These are phyloP conservation scores for Pyrus communis DNA, from an alignment of 306 rosid genomes.

Conservation along the genomic window DNA sequence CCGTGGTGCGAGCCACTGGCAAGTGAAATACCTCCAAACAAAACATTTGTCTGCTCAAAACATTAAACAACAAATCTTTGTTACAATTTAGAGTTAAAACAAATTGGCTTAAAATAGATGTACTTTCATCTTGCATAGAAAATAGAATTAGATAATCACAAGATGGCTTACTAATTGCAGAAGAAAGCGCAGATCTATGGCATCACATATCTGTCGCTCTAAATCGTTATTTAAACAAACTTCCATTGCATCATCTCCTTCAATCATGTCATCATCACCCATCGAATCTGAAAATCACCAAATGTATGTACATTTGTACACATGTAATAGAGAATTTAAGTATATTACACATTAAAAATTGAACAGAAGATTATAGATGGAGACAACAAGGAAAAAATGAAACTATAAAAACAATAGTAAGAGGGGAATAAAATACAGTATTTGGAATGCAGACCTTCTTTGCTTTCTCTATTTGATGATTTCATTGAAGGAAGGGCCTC, in stretches of 20 bases:
- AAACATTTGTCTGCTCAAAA: constrained; percentile 56
- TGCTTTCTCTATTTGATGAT: constrained; percentile 32
- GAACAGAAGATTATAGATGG: constrained; percentile 1
- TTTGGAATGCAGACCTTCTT: constrained; percentile 42
- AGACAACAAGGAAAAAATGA: background rate
- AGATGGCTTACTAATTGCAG: constrained; percentile 63
- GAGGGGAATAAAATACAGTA: background rate
- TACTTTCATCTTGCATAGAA: background rate
- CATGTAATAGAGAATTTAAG: background rate
- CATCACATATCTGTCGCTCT: constrained; percentile 67
- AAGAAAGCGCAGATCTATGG: constrained; percentile 78
- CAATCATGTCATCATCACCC: constrained; percentile 59
- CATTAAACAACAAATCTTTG: constrained; percentile 10
- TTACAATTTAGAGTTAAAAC: background rate
- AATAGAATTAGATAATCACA: constrained; percentile 4
- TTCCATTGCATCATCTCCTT: constrained; percentile 52
- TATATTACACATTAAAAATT: background rate
- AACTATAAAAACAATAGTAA: background rate
- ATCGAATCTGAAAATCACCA: constrained; percentile 44
- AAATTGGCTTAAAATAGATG: constrained; percentile 4
- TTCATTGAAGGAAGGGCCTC: constrained; percentile 70
- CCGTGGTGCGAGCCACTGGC: constrained; percentile 35
- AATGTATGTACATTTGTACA: background rate
- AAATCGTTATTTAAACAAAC: constrained; percentile 52
- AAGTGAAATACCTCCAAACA: constrained; percentile 66